Conservation (phyloP, 768 basidiomycete species). For the Mycena olivaceomarginata region DNA sequence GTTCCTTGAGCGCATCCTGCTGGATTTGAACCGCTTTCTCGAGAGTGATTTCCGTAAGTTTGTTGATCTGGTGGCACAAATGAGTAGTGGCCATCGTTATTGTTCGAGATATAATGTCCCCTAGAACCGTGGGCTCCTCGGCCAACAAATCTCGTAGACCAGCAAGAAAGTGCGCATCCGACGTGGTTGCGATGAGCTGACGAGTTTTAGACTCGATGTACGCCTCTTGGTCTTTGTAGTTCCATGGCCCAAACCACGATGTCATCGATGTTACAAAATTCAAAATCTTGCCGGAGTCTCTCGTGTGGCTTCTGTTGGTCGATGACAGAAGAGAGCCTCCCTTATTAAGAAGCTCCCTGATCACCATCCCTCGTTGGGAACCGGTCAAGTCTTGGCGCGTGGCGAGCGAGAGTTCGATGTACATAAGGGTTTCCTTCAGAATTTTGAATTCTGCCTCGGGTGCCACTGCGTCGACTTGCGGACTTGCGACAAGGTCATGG, state of each 20-base stretch:
- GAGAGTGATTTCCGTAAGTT: not conserved
- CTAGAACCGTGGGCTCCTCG: not conserved
- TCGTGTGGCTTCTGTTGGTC: not conserved
- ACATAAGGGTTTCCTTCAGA: constrained; percentile 19
- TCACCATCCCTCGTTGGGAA: constrained; percentile 5
- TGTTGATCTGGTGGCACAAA: not conserved
- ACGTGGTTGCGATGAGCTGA: not conserved
- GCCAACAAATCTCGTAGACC: constrained; percentile 2
- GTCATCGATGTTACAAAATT: not conserved
- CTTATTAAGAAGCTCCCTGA: not conserved
- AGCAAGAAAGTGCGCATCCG: constrained; percentile 20
- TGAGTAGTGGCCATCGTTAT: not conserved
- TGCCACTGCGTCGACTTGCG: not conserved
- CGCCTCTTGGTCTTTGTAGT: not conserved
- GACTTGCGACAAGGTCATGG: not conserved
- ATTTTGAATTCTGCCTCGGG: not conserved
- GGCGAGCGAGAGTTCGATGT: constrained; percentile 13
- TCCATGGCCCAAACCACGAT: not conserved
- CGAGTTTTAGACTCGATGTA: not conserved
- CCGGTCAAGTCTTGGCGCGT: not conserved
- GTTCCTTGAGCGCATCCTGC: not conserved
- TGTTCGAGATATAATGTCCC: not conserved
- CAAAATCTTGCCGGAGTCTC: not conserved
- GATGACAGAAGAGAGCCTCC: not conserved
- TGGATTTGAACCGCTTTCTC: not conserved